Base-by-base conservation (phyloP, 176 grass and related monocot species). In the Elaeis guineensis region DNA sequence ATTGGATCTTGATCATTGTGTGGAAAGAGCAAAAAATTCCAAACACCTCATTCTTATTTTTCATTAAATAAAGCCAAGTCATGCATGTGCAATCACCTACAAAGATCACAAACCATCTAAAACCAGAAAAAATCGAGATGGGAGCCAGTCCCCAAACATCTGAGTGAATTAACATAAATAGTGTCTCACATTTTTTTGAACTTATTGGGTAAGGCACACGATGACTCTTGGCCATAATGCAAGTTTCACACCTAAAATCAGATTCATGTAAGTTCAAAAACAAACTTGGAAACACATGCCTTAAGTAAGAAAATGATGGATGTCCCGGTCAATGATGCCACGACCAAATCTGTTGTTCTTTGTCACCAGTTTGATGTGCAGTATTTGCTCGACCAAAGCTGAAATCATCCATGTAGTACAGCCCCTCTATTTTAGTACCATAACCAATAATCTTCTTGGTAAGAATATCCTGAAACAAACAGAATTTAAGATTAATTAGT, bases 51-150 rank as follows among this genome's bases (percentile, higher is more conserved):
- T 61, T 6, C 26, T 61, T 61, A 1, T 16, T 0, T 51, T 71
- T 71, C 14, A 71, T 3, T 4, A 52, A 18, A 16, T 61, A 71
- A 1, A 71, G 19, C 69, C 55, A 71, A 0, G 69, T 71, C 35
- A 71, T 71, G 3, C 21, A 0, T 0, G 55, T 71, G 21, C 69
- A 51, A 61, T 71, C 69, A 71, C 61, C 69, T 4, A 51, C 5
- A 52, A 71, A 71, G 1, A 25, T 6, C 2, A 61, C 69, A 71
- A 71, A 26, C 21, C 55, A 59, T 0, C 1, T 5, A 14, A 17
- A 0, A 12, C 1, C n/a, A 2, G 30, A 35, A 0, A 9, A 1
- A 35, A 1, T 9, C 1, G 30, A 2, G 6, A 35, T 9, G 6
- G 30, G 30, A 1, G 30, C 1, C 0, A 6, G 7, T 35, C 5